phyloP scores from a whole-genome alignment of 768 basidiomycete species.

The Leucocoprinus sp. region DNA sequence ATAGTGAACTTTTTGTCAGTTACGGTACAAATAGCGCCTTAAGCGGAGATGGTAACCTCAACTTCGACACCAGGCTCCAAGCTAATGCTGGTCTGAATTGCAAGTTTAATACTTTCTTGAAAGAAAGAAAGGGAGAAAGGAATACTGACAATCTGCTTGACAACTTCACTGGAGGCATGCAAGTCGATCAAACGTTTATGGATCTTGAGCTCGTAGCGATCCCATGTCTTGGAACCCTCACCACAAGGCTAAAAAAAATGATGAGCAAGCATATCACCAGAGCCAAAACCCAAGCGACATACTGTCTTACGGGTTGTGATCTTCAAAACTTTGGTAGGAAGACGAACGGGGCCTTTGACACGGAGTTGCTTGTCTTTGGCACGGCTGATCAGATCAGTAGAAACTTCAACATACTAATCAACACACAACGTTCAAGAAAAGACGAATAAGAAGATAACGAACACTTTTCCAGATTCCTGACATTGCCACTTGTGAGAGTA shows the following conservation, averaged over 20 bases:
- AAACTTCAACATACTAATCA: constrained; percentile 60
- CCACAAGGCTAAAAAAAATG: constrained; percentile 73
- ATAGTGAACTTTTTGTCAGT: not conserved
- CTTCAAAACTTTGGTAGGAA: constrained; percentile 97
- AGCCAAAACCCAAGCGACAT: constrained; percentile 22
- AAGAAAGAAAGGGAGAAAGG: not conserved
- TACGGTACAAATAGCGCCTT: constrained; percentile 16
- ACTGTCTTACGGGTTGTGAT: constrained; percentile 99
- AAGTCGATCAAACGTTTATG: constrained; percentile 99
- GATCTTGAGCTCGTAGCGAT: constrained; percentile 97
- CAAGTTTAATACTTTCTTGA: not conserved
- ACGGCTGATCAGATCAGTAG: constrained; percentile 90
- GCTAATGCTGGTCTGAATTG: constrained; percentile 85
- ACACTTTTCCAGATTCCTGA: constrained; percentile 99
- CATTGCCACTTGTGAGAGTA: constrained; percentile 96
- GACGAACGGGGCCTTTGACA: constrained; percentile 97
- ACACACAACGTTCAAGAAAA: not conserved
- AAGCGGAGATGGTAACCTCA: constrained; percentile 91
- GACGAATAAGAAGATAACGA: constrained; percentile 6
- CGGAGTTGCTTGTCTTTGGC: constrained; percentile 99
- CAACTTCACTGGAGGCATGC: constrained; percentile 96
- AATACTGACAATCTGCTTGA: constrained; percentile 93
- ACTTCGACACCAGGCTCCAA: constrained; percentile 99
- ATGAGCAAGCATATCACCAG: not conserved
- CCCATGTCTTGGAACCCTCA: constrained; percentile 99